A percentile compares a stretch with the other conserved stretches of the same genome.
Conservation (phyloP, 305 asterid genomes). For the Fraxinus dipetala region DNA sequence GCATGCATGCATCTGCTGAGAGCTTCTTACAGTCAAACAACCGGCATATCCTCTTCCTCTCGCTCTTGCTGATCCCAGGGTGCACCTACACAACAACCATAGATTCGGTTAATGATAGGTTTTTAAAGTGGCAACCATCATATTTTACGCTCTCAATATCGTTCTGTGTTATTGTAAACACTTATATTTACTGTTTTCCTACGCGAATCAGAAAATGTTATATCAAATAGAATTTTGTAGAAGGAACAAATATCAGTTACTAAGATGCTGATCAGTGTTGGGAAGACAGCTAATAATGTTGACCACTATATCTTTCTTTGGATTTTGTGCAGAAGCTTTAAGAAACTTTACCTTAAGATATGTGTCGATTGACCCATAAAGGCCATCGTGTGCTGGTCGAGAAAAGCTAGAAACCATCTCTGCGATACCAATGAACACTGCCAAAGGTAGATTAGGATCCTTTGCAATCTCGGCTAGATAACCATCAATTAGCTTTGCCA, state of each 20-base stretch:
- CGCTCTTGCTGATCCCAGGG: constrained; percentile 83
- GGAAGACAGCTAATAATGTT: background rate
- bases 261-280: background rate
- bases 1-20: constrained; percentile 89
- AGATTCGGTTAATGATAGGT: background rate
- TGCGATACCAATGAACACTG: constrained; percentile 56
- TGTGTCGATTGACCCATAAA: constrained; percentile 84
- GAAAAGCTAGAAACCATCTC: constrained; percentile 70
- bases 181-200: background rate
- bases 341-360: constrained; percentile 67
- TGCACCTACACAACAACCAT: constrained; percentile 56
- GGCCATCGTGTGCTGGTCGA: constrained; percentile 77
- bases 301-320: background rate
- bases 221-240: background rate
- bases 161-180: background rate
- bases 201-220: background rate
- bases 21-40: constrained; percentile 95
- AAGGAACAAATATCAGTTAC: background rate
- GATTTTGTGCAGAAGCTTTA: background rate
- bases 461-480: constrained; percentile 85
- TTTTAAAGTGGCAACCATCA: background rate
- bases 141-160: background rate
- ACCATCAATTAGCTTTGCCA: constrained; percentile 75
- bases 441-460: constrained; percentile 66
- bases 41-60: constrained; percentile 71